A percentile compares a stretch with the other conserved stretches of the same genome.
Conservation (phyloP, 2,329 filamentous ascomycete species). For the Fusarium chaquense region DNA sequence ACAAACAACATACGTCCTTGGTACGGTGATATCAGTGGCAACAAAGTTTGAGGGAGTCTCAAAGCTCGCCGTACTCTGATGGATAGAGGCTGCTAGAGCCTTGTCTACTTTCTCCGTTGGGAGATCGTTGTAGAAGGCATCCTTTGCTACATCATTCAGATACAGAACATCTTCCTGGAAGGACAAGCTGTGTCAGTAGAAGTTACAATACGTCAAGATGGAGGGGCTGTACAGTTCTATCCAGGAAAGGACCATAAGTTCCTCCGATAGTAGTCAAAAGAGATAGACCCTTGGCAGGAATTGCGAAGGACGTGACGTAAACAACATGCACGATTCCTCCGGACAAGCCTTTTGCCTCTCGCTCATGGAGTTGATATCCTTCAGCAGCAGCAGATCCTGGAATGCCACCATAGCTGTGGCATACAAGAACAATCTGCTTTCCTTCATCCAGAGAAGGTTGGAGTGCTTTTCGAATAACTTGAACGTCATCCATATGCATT, state of each 20-base stretch:
- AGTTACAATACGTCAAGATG: background rate
- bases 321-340: slow-evolving; percentile 50
- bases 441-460: background rate
- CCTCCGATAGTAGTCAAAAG: slow-evolving; percentile 1
- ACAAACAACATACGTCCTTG: slow-evolving; percentile 48
- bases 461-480: background rate
- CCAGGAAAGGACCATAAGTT: background rate
- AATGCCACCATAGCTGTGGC: slow-evolving; percentile 50
- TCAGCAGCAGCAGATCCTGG: slow-evolving; percentile 45
- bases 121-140: slow-evolving; percentile 20
- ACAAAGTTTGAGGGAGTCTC: slow-evolving; percentile 35
- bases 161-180: slow-evolving; percentile 1
- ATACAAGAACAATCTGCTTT: slow-evolving; percentile 29
- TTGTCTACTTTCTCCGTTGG: background rate
- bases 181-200: rapidly evolving
- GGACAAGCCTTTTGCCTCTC: slow-evolving; percentile 36
- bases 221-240: slow-evolving; percentile 1
- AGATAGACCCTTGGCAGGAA: slow-evolving; percentile 25
- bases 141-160: slow-evolving; percentile 11
- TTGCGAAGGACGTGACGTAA: slow-evolving; percentile 47
- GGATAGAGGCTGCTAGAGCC: background rate
- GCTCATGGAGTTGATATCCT: slow-evolving; percentile 46
- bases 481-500: slow-evolving; percentile 13
- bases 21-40: slow-evolving; percentile 37
- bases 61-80: slow-evolving; percentile 38